Conservation (phyloP, 75 land plant genomes). For the Cunninghamia lanceolata region DNA sequence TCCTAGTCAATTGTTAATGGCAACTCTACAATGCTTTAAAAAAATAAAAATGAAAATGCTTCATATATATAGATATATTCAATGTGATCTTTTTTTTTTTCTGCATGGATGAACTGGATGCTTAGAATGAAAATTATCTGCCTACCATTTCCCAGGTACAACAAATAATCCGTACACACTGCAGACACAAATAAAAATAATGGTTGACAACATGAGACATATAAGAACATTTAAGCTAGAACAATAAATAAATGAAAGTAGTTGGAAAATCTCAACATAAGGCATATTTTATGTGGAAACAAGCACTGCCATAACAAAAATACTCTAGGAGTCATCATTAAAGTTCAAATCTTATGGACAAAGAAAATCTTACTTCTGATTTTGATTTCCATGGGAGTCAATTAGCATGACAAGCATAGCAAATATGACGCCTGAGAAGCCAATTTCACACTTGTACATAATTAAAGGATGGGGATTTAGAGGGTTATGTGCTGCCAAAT, state of each 20-base stretch:
- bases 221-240: neutral
- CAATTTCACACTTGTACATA: conserved; percentile 82
- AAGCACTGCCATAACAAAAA: neutral
- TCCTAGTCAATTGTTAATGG: neutral
- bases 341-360: neutral
- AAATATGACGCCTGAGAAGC: conserved; percentile 92
- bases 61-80: neutral
- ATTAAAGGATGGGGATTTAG: conserved; percentile 31
- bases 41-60: neutral
- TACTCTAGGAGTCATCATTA: neutral
- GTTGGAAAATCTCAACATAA: neutral
- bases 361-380: conserved; percentile 64
- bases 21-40: neutral
- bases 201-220: neutral
- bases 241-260: neutral
- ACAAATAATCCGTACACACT: conserved; percentile 94
- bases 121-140: neutral
- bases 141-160: conserved; percentile 86
- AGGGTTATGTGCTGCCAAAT: conserved; percentile 71
- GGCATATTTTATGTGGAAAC: neutral
- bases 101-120: neutral
- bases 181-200: conserved; percentile 29
- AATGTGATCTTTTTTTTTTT: neutral
- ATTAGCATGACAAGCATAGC: conserved; percentile 95
- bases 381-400: conserved; percentile 71